These are phyloP conservation scores for Telfairia occidentalis DNA, from an alignment of 331 rosid species.

Conservation along the genomic window DNA sequence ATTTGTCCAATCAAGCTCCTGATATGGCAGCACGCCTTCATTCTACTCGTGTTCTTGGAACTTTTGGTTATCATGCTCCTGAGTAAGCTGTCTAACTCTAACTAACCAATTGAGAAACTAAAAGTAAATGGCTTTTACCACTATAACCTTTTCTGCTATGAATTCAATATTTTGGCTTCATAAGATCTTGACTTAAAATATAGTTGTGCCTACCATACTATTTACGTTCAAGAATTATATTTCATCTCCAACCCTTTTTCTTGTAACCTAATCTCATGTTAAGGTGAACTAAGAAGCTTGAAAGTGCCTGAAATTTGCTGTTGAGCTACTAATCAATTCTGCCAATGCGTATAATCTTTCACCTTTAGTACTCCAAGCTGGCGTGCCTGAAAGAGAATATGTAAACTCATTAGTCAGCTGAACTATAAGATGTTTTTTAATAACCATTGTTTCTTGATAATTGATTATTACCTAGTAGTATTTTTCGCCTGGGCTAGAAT, in stretches of 20 bases:
- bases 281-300: neutral
- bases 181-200: neutral
- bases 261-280: neutral
- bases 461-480: neutral
- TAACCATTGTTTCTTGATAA: neutral
- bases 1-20: conserved; percentile 23
- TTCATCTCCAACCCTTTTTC: neutral
- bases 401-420: neutral
- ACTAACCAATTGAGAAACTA: neutral
- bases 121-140: neutral
- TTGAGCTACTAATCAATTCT: neutral
- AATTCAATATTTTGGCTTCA: neutral
- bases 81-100: conserved; percentile 12
- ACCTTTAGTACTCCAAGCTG: neutral
- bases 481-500: neutral
- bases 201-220: neutral
- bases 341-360: neutral
- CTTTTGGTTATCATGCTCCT: conserved; percentile 23
- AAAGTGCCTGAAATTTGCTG: neutral
- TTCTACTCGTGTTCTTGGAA: conserved; percentile 21
- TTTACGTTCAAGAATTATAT: neutral
- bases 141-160: neutral
- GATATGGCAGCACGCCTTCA: conserved; percentile 25
- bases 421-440: neutral
- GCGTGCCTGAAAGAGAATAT: neutral